Base-by-base conservation (phyloP, 1,284 basidiomycete species). In the Boletus smithii region DNA sequence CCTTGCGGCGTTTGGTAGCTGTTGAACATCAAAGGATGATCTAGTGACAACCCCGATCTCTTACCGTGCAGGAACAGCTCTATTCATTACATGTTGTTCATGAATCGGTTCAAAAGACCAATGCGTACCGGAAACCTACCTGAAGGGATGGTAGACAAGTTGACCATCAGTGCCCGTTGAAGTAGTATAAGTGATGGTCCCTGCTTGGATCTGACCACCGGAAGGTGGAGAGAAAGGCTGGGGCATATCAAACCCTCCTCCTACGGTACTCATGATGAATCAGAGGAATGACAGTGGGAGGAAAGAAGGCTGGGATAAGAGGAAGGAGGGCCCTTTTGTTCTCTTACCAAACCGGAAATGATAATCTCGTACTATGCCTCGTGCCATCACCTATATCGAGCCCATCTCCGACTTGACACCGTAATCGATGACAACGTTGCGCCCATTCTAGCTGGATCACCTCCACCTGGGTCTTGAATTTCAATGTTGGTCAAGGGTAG, bases 1-100 rank as follows among this genome's bases (percentile, higher is more conserved):
- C 86, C 86, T 54, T 73, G 75, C 11, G 80, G 68, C 1, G 84
- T 87, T 58, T 82, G 79, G 68, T 88, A 88, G 57, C 86, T 88
- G 56, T 29, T 49, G 17, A 51, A 53, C 48, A 67, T 63, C 57
- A 54, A 48, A 36, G 27, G 44, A 40, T 16, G 42, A 39, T 29
- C 44, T 29, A 46, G 18, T 23, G 38, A n/a, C 14, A 35, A 46
- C 20, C 31, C 16, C 39, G 36, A 29, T 43, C 29, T 64, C 69
- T 45, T 60, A 84, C 85, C 80, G 83, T 26, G 83, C 84, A 53
- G 80, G 65, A 27, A 86, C 80, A 47, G 83, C 84, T 66, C 84
- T 85, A 42, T 36, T 22, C 33, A 48, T 53, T 48, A n/a, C 43
- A 50, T 39, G 53, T 58, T 44, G 59, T 48, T 36, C 43, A 44